Evolutionary conservation across 371 early-diverging fungal genomes (phyloP).

Genomic region (Mucor saturninus): DNA sequence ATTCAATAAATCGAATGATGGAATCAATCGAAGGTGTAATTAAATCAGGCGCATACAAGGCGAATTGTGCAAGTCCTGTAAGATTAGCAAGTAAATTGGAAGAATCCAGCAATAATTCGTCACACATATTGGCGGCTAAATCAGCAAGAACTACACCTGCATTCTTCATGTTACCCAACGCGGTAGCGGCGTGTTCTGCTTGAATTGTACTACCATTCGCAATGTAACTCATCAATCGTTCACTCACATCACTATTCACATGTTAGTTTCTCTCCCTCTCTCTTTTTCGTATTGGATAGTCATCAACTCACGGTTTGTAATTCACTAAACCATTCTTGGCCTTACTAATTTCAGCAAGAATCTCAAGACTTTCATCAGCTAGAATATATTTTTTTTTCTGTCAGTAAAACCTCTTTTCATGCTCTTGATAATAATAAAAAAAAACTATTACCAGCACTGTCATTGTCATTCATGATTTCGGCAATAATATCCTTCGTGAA

Average conservation of each 20-base stretch:
- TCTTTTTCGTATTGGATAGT: no score
- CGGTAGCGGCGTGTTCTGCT: conserved; percentile 67
- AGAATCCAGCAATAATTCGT: conserved; percentile 27
- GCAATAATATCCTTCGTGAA: conserved; percentile 15
- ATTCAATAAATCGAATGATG: conserved; percentile 62
- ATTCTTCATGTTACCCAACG: conserved; percentile 57
- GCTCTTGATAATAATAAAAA: neutral
- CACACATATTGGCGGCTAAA: conserved; percentile 24
- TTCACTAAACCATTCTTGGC: conserved; percentile 54
- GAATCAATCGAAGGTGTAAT: conserved; percentile 49
- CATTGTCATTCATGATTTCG: conserved; percentile 16
- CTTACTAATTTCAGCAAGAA: conserved; percentile 67
- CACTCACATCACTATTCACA: conserved; percentile 33
- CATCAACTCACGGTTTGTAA: conserved; percentile 32
- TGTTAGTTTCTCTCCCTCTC: no score
- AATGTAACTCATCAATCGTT: conserved; percentile 50
- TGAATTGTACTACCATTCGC: conserved; percentile 52
- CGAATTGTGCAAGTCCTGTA: conserved; percentile 61
- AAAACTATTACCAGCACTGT: conserved; percentile 10
- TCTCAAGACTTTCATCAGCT: conserved; percentile 65
- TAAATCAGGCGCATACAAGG: conserved; percentile 51
- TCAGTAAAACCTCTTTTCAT: neutral
- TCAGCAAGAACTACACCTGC: conserved; percentile 8
- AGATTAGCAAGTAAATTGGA: conserved; percentile 51
- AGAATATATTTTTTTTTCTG: neutral